Conservation (phyloP, 805 yeast genomes). For the Ogataea salicorniae region DNA sequence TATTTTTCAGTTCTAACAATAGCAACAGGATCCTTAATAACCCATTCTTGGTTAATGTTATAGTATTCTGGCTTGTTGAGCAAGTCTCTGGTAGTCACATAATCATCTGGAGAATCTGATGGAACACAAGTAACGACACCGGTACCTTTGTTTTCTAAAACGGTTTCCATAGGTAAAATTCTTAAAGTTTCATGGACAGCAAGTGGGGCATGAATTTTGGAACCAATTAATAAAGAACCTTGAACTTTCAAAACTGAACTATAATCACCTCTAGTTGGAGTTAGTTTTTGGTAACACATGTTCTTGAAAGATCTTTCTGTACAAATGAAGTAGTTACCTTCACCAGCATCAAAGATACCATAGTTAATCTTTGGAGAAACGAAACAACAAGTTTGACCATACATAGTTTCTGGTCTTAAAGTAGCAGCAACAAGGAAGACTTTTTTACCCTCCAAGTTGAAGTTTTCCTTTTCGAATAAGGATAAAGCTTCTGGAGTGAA, state of each 20-base stretch:
- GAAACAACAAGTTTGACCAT: conserved; percentile 97
- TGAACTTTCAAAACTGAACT: conserved; percentile 51
- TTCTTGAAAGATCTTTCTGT: conserved; percentile 96
- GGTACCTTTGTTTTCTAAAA: conserved; percentile 91
- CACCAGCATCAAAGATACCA: conserved; percentile 85
- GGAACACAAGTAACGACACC: conserved; percentile 99
- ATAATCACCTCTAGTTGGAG: conserved; percentile 82
- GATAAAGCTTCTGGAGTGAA: conserved; percentile 54
- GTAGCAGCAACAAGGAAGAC: conserved; percentile 92
- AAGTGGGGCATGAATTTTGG: conserved; percentile 81
- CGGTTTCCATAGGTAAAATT: conserved; percentile 96
- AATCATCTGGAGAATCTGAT: conserved; percentile 98
- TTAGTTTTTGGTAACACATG: conserved; percentile 91
- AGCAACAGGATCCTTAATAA: conserved; percentile 62
- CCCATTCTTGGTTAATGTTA: conserved; percentile 83
- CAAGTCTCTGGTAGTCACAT: conserved; percentile 76
- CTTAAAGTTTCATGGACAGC: conserved; percentile 65
- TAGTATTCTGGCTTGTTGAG: conserved; percentile 88
- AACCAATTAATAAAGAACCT: conserved; percentile 78
- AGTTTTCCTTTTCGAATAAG: conserved; percentile 43
- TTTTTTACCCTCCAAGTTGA: conserved; percentile 50
- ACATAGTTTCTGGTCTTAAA: conserved; percentile 97
- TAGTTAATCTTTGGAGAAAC: conserved; percentile 92
- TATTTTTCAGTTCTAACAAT: conserved; percentile 77
- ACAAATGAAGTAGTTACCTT: conserved; percentile 69